Evolutionary conservation across 1,139 yeast species (phyloP), one percentile per base, ranked within the genome.

Genomic region (Pneumocystis carinii): DNA sequence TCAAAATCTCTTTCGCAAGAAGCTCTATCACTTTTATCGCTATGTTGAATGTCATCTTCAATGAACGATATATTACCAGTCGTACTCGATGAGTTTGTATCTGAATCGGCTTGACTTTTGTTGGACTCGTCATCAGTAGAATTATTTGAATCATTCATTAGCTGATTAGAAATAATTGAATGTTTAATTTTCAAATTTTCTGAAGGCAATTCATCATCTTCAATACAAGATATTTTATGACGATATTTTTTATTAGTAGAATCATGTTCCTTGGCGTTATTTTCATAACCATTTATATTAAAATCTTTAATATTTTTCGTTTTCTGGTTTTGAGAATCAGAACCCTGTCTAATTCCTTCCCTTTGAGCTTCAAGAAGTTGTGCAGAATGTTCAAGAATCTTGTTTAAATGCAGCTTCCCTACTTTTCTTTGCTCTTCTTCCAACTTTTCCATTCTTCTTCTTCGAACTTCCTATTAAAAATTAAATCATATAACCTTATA

Each of bases 381-480:
- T 0, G 96, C 89, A 37, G 96, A 89, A 70, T 90, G 95, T 69
- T 90, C 95, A 66, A 92, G 76, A 80, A 92, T 90, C 72, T 88
- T 86, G 67, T 90, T 85, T 66, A 92, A 78, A 71, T 90, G 96
- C 68, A 87, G 87, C 72, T 92, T 87, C 48, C 97, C 97, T 71
- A 85, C 85, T 79, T 72, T 83, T 77, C 77, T 87, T 82, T 74
- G 87, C 76, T 73, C 73, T 59, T 75, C 80, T 63, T 73, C 77
- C 35, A 70, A 67, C 38, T 67, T 69, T 59, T 70, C 73, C 62
- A 73, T 74, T 35, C 72, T 71, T 37, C 77, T 72, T 67, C 76
- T 78, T 62, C 80, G 77, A 1, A 78, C 79, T 59, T 67, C 70
- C 19, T 48, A 24, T 24, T 48, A 41, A 24, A 24, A 48, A 48